Evolutionary conservation across 176 grass and related monocot species (phyloP).

Genomic region (Juncus effusus): DNA sequence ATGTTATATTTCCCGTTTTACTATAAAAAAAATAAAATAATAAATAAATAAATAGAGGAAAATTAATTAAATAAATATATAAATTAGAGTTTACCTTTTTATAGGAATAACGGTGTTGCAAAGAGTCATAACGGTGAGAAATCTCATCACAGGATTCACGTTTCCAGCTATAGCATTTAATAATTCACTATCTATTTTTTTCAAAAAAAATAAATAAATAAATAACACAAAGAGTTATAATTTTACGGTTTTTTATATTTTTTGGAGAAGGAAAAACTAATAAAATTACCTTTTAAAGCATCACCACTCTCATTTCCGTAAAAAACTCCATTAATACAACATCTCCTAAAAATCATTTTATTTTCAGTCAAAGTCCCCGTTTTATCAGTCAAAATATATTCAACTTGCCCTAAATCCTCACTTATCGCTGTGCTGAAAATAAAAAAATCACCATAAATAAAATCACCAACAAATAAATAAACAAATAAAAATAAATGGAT

Average conservation of each 20-base stretch:
- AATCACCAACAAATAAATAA: background rate
- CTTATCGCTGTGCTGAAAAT: constrained; percentile 98
- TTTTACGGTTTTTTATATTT: constrained; percentile 14
- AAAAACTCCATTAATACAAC: constrained; percentile 64
- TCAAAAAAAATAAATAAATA: constrained; percentile 30
- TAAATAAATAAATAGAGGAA: constrained; percentile 13
- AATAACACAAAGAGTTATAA: constrained; percentile 2
- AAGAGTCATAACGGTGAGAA: constrained; percentile 81
- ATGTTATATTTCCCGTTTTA: constrained; percentile 60
- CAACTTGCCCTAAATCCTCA: constrained; percentile 98
- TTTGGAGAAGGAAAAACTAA: constrained; percentile 13
- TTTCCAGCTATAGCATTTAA: constrained; percentile 79
- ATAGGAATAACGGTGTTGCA: constrained; percentile 96
- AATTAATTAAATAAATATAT: constrained; percentile 10
- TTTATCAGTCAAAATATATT: constrained; percentile 99
- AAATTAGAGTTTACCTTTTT: constrained; percentile 50
- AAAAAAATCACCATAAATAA: background rate
- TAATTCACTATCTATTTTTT: constrained; percentile 63
- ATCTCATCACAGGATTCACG: constrained; percentile 67
- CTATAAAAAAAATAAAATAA: constrained; percentile 36
- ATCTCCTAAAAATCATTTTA: constrained; percentile 94
- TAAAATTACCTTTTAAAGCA: constrained; percentile 73
- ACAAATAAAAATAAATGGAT: constrained; percentile 10
- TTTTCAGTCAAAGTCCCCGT: constrained; percentile 95
- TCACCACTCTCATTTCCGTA: constrained; percentile 94